Evolutionary conservation across 768 basidiomycete genomes (phyloP), one percentile per base, ranked within the genome.

Genomic region (Collybia mongolica): DNA sequence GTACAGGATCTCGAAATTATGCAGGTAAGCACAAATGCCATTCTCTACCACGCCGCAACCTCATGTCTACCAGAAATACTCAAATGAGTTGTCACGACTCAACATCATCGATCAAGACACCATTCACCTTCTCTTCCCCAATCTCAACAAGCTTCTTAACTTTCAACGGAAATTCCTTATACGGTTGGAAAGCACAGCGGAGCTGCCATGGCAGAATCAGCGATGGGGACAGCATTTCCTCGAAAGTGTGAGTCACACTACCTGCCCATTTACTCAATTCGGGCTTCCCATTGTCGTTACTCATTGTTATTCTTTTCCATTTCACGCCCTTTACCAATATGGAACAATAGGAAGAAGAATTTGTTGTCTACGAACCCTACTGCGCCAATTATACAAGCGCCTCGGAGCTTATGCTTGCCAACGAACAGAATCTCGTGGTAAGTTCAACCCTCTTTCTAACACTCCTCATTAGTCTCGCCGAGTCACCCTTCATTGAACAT

Each of bases 1-100:
- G 96, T 98, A 5, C 88, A 92, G 68, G 97, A 98, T 71, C 75
- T 99, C 55, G 94, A 97, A 67, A 85, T 93, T 61, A 90, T 98
- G 79, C 94, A 96, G 82, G 94, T 93, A 57, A 61, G 85, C 64
- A 24, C 47, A 38, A 17, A 60, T 42, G 53, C 44, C 14, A 53
- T 39, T 49, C 48, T 40, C 48, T 52, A 6, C 56, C 41, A 23
- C 19, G 48, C 51, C 46, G 28, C 52, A 60, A 55, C 51, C 64
- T 51, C 56, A 61, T 52, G 44, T 52, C 9, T 35, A 39, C 2
- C 63, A 97, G 94, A 88, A 90, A 82, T 98, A 98, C 63, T 83
- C 95, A 15, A 86, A 80, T 41, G 86, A 88, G 14, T 72, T 98
- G 51, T 78, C 92, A 5, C 85, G 89, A 66, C 82, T 82, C 60